Evolutionary conservation across 805 yeast genomes (phyloP).

Genomic region (Metschnikowia lochheadii): DNA sequence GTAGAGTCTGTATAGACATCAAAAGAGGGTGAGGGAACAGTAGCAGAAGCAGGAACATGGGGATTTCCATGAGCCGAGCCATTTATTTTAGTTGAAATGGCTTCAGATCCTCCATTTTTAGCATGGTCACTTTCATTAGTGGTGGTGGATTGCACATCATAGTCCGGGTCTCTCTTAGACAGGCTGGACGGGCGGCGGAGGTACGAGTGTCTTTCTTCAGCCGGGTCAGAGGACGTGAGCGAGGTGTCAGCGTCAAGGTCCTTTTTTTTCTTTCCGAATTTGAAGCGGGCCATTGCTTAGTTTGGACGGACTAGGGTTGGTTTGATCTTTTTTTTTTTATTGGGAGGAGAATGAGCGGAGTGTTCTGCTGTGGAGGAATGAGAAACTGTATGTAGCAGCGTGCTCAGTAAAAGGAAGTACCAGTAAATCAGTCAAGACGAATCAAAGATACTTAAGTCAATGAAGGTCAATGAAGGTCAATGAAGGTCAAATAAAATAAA

Average conservation of each 20-base stretch:
- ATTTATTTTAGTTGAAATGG: neutral
- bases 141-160: neutral
- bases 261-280: slow-evolving; percentile 48
- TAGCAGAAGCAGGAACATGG: neutral
- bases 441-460: too few species aligned
- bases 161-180: slow-evolving; percentile 10
- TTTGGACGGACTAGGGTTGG: neutral
- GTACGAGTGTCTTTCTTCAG: slow-evolving; percentile 11
- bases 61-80: neutral
- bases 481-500: too few species aligned
- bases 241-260: slow-evolving; percentile 24
- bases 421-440: too few species aligned
- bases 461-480: too few species aligned
- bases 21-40: neutral
- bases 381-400: neutral
- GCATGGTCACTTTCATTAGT: neutral
- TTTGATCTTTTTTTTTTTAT: neutral
- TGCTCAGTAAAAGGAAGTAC: neutral
- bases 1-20: slow-evolving; percentile 11
- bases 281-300: slow-evolving; percentile 50
- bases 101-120: neutral
- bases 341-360: neutral
- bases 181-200: slow-evolving; percentile 15
- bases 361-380: neutral
- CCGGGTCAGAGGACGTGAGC: slow-evolving; percentile 9